Evolutionary conservation across 2,329 filamentous ascomycete genomes (phyloP).

Genomic region (Ophiostoma perfectum): DNA sequence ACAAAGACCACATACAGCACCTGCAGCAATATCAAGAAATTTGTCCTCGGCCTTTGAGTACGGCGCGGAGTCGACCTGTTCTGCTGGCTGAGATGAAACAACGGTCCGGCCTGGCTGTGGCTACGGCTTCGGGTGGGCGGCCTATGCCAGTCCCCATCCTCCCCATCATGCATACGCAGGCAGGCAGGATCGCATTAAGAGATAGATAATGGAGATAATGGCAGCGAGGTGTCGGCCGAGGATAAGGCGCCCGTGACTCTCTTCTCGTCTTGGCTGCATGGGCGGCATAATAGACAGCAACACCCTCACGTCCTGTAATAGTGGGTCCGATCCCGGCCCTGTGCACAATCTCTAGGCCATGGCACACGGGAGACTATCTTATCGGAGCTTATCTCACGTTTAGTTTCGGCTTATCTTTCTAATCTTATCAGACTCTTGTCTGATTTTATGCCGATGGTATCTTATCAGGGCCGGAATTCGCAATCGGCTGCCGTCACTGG

Average conservation of each 20-base stretch:
- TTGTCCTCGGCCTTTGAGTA: not conserved
- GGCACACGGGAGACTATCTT: not conserved
- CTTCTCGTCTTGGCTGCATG: conserved; percentile 7
- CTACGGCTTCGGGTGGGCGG: not conserved
- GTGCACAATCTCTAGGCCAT: not conserved
- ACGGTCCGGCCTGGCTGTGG: not conserved
- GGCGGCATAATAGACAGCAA: not conserved
- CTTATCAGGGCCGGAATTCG: conserved; percentile 6
- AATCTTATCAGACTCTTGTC: not conserved
- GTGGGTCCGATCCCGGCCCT: not conserved
- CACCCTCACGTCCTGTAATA: not conserved
- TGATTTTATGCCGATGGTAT: not conserved
- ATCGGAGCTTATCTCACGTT: not conserved
- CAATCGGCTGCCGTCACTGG: not conserved
- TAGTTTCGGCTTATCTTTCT: not conserved
- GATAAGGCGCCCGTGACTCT: not conserved
- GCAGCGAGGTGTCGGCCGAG: not conserved
- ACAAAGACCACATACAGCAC: not conserved
- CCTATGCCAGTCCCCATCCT: not conserved
- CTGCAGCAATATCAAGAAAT: not conserved
- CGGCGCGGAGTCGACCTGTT: too few species aligned
- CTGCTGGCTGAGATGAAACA: not conserved
- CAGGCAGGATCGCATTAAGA: not conserved
- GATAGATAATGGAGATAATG: not conserved
- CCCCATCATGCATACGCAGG: not conserved